phyloP scores from a whole-genome alignment of 2,329 filamentous ascomycete genomes.

The Hypoxylon sp. region DNA sequence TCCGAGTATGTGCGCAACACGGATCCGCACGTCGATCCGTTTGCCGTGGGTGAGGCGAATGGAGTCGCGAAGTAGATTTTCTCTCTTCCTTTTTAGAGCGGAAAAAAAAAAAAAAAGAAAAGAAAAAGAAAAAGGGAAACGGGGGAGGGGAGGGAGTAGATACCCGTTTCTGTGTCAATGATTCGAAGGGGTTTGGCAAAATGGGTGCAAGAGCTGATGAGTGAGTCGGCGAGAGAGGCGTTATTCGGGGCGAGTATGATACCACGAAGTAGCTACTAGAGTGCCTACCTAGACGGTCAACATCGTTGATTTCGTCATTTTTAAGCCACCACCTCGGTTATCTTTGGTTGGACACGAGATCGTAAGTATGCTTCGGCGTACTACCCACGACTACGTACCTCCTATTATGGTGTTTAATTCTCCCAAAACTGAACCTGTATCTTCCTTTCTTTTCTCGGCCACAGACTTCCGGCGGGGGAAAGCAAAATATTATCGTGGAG shows the following conservation, averaged over 20 bases:
- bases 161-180: no score
- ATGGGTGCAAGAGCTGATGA: not conserved
- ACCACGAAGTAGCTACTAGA: not conserved
- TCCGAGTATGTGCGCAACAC: conserved; percentile 72
- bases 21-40: conserved; percentile 68
- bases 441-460: not conserved
- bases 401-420: not conserved
- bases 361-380: not conserved
- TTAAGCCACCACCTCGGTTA: not conserved
- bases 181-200: no score
- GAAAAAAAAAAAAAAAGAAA: no score
- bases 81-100: not conserved
- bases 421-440: not conserved
- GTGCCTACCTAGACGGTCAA: not conserved
- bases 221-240: no score
- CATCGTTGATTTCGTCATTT: not conserved
- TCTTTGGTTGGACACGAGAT: not conserved
- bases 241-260: not conserved
- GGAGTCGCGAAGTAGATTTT: conserved; percentile 17
- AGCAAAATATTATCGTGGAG: not conserved
- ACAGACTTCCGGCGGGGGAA: not conserved
- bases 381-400: not conserved
- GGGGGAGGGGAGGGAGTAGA: not conserved
- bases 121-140: not conserved
- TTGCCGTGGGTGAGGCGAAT: conserved; percentile 48